Percentiles rank a stretch among this genome's conserved stretches.
Conservation (phyloP, 23 red algal species). For the Cyanidioschyzon merolae region DNA sequence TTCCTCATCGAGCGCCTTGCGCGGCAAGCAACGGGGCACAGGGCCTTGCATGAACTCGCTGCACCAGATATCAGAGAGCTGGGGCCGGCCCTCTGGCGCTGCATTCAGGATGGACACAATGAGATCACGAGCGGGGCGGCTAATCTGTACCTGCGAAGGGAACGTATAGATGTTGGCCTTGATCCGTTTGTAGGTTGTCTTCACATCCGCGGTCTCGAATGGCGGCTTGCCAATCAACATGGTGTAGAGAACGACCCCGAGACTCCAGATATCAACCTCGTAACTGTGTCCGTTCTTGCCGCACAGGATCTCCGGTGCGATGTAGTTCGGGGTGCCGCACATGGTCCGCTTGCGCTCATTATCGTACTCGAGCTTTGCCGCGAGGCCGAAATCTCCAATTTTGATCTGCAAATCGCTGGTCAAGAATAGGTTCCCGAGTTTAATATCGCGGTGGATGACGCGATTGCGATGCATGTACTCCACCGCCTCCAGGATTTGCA, state of each 20-base stretch:
- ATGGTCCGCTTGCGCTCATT: conserved; percentile 28
- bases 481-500: conserved; percentile 56
- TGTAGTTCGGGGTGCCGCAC: conserved; percentile 75
- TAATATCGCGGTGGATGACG: conserved; percentile 78
- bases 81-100: conserved; percentile 11
- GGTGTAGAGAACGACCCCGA: conserved; percentile 74
- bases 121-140: conserved; percentile 1
- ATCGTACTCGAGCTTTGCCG: conserved; percentile 25
- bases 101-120: conserved; percentile 31
- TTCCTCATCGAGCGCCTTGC: not conserved
- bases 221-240: conserved; percentile 59
- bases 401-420: conserved; percentile 43
- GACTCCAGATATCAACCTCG: conserved; percentile 79
- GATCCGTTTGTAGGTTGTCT: conserved; percentile 52
- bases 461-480: conserved; percentile 63
- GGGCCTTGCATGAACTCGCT: conserved; percentile 23
- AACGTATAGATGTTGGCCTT: conserved; percentile 44
- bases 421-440: conserved; percentile 72
- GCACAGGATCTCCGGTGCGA: conserved; percentile 66
- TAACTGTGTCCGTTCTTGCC: conserved; percentile 57
- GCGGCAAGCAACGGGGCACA: conserved; percentile 12
- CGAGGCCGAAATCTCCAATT: conserved; percentile 81
- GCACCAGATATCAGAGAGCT: conserved; percentile 20
- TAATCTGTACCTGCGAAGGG: conserved; percentile 12
- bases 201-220: conserved; percentile 67